Evolutionary conservation across 768 basidiomycete species (phyloP), one percentile per base, ranked within the genome.

Genomic region (Mycena pura): DNA sequence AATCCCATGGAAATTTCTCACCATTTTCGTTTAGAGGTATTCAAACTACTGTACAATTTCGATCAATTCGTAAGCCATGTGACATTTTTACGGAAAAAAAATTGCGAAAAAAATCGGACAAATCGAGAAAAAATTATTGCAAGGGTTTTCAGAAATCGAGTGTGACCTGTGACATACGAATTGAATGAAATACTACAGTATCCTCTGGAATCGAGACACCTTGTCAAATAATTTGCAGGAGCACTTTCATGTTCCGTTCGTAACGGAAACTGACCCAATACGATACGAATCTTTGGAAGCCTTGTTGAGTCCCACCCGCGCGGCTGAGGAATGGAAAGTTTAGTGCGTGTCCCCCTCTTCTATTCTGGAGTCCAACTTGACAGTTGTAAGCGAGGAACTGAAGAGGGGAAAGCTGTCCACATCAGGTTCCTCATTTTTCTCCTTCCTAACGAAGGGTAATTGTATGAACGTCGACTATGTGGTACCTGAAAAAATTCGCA

Each of bases 251-350:
- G 9, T 25, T 22, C 56, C 39, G 1, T 57, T 40, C 39, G 36
- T 57, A 3, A 9, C 27, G 3, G 56, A 57, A 25, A 39, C 45
- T 4, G 46, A 57, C 38, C 11, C 38, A 6, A 49, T n/a, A n/a
- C n/a, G 52, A 44, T 55, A 49, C 38, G 41, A 43, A 34, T 65
- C 40, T 15, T 36, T 36, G 22, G 64, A 66, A 51, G 45, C 59
- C n/a, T 34, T 60, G 21, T 14, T 4, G 15, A 11, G 46, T 39
- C 51, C 51, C 36, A 38, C 19, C 22, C 45, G 49, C 6, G 44
- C 44, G 14, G 29, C 41, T 11, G 27, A 29, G 29, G 57, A 45
- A 27, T 63, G 56, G 48, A 54, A 52, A n/a, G 1, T 40, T 4
- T 48, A 57, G 55, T 48, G 24, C 13, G 55, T 28, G 7, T 52